Evolutionary conservation across 176 grass and related monocot species (phyloP), one percentile per base, ranked within the genome.

Genomic region (Oryza coarctata): DNA sequence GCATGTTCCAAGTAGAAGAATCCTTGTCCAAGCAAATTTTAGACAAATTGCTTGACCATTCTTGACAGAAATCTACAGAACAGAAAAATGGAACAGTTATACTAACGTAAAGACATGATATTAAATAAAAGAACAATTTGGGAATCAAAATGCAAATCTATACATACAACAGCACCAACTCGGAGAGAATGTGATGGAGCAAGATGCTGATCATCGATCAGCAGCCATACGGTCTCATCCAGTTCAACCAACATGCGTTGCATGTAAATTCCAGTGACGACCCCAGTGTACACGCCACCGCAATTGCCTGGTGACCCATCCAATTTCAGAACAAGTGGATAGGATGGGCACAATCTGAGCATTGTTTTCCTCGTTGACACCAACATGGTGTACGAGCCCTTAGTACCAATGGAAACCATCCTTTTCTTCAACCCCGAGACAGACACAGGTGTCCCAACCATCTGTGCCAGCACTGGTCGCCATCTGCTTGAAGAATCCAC

Each of bases 101-200:
- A 61, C 27, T 76, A 7, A 49, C 34, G 68, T 25, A 0, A 22
- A n/a, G n/a, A 10, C 55, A 63, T 25, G 49, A 34, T 6, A 8
- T 65, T 29, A 41, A 76, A 12, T 20, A 72, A 77, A 55, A 66
- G 80, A 66, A 38, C 9, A 63, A 68, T 45, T 82, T 84, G 31
- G 22, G 77, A 71, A 65, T 38, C 6, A 84, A 88, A 12, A 63
- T 33, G 45, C 15, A 70, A 1, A 82, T 58, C 34, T 69, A 40
- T 60, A 88, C 90, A 45, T 91, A 98, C 96, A 93, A 95, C 66
- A 63, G 90, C 85, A 76, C 93, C 96, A 88, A 95, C 57, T 80
- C 96, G 87, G 64, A 98, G 74, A 76, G 88, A 98, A 91, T 95
- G 90, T 50, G 82, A 61, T 2, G 85, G 88, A 12, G 74, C 33